Evolutionary conservation across 164 flowering plant species (phyloP), one percentile per base, ranked within the genome.

Genomic region (Macadamia tetraphylla): DNA sequence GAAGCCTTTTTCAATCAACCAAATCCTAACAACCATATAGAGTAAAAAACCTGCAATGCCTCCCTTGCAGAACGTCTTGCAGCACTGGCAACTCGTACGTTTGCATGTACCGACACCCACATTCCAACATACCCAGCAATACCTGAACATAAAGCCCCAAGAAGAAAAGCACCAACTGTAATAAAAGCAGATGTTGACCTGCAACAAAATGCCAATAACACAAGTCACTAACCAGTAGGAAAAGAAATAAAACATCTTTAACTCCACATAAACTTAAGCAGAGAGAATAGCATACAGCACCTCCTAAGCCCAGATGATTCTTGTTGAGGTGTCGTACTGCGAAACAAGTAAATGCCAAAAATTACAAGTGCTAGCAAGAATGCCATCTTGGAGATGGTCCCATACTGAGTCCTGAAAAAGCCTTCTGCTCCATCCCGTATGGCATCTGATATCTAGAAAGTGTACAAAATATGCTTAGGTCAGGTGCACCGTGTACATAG

Each of bases 361-460:
- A 94, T 94, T 44, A 88, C 86, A 58, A 89, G 29, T 1, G 94
- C 94, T 44, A 94, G 80, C 63, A 94, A 64, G 48, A 89, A 14
- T 11, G 99, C 98, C 99, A 94, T 94, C 79, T 88, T 94, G 68
- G 99, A 92, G 58, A 94, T 94, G 42, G 98, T 85, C 69, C 98
- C 93, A 80, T 92, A 92, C 73, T 94, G 98, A 32, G 98, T 94
- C 79, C 96, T 85, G 66, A 94, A 89, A 79, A 89, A 94, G 48
- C 99, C 99, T 85, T 94, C 99, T 73, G 98, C 99, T 59, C 99
- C 99, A 82, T 94, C 99, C 65, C 99, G 92, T 78, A 94, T 94
- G 46, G 99, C 99, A 74, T 94, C 97, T 70, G 99, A 86, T 82
- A 94, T 94, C 99, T 94, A 78, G 62, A 53, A 79, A 66, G 67